Conservation (phyloP, 441 rosid genomes). For the Geranium incanum region DNA sequence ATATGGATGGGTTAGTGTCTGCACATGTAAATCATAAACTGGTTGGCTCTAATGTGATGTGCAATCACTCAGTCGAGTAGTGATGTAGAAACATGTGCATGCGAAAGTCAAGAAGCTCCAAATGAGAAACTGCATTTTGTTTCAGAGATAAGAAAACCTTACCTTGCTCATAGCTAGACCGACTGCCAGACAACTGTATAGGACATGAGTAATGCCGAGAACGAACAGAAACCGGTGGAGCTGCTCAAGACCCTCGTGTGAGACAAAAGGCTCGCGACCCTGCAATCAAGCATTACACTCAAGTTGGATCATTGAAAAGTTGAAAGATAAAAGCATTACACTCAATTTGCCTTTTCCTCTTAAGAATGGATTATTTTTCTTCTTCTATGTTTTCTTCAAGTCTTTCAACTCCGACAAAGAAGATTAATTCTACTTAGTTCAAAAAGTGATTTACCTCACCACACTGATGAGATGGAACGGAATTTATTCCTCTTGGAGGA, state of each 20-base stretch:
- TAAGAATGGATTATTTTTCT: not conserved
- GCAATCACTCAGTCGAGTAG: not conserved
- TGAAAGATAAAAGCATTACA: too few relatives aligned
- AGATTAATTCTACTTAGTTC: not conserved
- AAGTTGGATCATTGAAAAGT: too few relatives aligned
- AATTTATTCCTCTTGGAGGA: constrained; percentile 48
- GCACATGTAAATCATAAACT: not conserved
- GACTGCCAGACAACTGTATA: constrained; percentile 81
- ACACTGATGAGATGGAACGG: constrained; percentile 47
- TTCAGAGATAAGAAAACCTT: constrained; percentile 18
- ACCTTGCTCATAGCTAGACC: constrained; percentile 97
- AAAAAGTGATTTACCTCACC: constrained; percentile 48
- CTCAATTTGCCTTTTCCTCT: not conserved
- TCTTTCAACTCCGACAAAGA: not conserved
- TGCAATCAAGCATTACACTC: constrained; percentile 26
- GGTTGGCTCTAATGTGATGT: not conserved
- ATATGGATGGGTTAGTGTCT: not conserved
- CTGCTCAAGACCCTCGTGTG: constrained; percentile 75
- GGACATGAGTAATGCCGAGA: constrained; percentile 81
- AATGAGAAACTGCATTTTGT: not conserved
- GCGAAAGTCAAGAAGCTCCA: not conserved
- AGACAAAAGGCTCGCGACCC: constrained; percentile 94
- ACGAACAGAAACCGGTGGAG: constrained; percentile 87
- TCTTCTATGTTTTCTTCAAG: not conserved
- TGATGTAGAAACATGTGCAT: not conserved